phyloP scores from a whole-genome alignment of 257 asterid species.

The Sherardia arvensis region DNA sequence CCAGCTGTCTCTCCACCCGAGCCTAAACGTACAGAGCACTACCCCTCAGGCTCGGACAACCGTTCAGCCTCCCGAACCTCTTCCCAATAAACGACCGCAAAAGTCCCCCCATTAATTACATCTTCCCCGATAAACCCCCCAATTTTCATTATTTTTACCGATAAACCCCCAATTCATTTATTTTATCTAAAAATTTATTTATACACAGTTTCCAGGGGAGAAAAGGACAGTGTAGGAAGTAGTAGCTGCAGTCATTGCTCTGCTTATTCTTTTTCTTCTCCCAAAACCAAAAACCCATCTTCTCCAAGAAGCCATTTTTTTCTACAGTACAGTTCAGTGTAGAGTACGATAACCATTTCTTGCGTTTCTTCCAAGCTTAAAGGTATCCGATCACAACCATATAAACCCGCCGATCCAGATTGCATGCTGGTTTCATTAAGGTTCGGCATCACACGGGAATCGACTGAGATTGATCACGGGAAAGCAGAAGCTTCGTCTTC shows the following conservation, averaged over 20 bases:
- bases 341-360: slow-evolving; percentile 15
- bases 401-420: background rate
- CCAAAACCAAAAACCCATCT: slow-evolving; percentile 21
- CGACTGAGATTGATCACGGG: slow-evolving; percentile 23
- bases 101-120: background rate
- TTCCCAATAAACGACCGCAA: slow-evolving; percentile 23
- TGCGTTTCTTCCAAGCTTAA: slow-evolving; percentile 68
- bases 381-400: slow-evolving; percentile 38
- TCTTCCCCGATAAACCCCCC: background rate
- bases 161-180: no score
- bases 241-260: slow-evolving; percentile 23
- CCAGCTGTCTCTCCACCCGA: slow-evolving; percentile 24
- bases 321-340: slow-evolving; percentile 2
- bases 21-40: slow-evolving; percentile 19
- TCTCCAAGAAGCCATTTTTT: slow-evolving; percentile 32
- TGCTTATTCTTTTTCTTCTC: background rate
- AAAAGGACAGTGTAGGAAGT: slow-evolving; percentile 10
- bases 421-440: slow-evolving; percentile 46
- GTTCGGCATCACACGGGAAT: slow-evolving; percentile 31
- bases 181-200: no score
- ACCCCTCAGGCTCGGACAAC: slow-evolving; percentile 73
- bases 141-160: background rate
- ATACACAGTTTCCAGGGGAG: background rate
- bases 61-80: slow-evolving; percentile 36
- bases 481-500: slow-evolving; percentile 11